Conservation (phyloP, 106 monocot species). For the Platanthera guangdongensis region DNA sequence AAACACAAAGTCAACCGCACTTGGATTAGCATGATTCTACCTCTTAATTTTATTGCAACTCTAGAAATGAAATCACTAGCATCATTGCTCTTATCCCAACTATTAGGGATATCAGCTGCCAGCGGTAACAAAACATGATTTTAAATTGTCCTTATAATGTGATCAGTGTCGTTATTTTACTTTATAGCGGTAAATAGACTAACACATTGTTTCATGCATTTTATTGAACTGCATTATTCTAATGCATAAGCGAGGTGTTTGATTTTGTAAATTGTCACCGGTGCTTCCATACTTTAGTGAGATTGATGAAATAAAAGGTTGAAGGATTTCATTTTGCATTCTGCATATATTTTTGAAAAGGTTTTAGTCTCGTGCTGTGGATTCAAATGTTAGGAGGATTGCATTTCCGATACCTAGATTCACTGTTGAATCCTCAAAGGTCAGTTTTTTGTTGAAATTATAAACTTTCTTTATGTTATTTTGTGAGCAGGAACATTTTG, state of each 20-base stretch:
- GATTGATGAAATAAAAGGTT: background rate
- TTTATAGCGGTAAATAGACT: background rate
- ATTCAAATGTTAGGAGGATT: background rate
- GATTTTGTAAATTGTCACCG: background rate
- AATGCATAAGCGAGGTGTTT: background rate
- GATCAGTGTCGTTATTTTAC: background rate
- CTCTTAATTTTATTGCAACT: background rate
- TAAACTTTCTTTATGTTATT: background rate
- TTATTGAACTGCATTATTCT: background rate
- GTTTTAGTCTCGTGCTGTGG: background rate
- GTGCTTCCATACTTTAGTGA: background rate
- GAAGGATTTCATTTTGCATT: background rate
- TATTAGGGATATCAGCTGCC: background rate
- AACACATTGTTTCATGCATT: background rate
- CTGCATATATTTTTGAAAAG: background rate
- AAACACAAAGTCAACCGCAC: background rate
- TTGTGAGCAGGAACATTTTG: slow-evolving; percentile 44
- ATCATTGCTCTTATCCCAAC: background rate
- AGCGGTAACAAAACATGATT: background rate
- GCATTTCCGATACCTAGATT: background rate
- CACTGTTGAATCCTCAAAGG: background rate
- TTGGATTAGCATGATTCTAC: background rate
- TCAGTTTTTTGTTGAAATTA: background rate
- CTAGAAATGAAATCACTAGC: background rate
- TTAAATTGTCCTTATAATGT: background rate